These are phyloP conservation scores for Exophiala mesophila DNA, from an alignment of 2,329 filamentous ascomycete species.

Conservation along the genomic window DNA sequence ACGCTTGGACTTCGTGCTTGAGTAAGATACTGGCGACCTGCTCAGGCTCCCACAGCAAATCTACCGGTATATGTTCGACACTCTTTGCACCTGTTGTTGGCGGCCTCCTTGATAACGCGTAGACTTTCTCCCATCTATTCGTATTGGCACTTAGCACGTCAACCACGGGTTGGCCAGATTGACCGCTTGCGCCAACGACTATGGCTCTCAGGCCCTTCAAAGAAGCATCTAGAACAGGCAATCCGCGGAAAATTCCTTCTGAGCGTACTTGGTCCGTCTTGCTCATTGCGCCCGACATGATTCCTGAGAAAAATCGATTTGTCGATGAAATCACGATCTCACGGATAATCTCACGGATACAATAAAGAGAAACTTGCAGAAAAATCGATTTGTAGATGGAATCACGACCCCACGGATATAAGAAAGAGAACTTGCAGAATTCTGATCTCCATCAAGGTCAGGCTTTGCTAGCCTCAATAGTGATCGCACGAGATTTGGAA, in stretches of 20 bases:
- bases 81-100: constrained; percentile 27
- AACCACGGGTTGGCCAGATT: constrained; percentile 9
- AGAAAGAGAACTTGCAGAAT: too few relatives aligned
- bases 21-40: constrained; percentile 5
- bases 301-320: too few relatives aligned
- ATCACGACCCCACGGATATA: too few relatives aligned
- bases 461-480: too few relatives aligned
- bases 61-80: constrained; percentile 10
- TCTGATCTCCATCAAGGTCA: too few relatives aligned
- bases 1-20: constrained; percentile 16
- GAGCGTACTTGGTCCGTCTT: too few relatives aligned
- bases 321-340: too few relatives aligned
- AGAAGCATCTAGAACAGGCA: constrained; percentile 9
- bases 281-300: too few relatives aligned
- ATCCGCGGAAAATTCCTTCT: constrained; percentile 15
- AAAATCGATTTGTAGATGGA: too few relatives aligned
- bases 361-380: too few relatives aligned
- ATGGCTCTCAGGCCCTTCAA: constrained; percentile 9
- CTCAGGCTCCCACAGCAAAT: constrained; percentile 10
- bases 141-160: constrained; percentile 12
- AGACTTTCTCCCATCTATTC: constrained; percentile 49
- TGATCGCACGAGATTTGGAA: too few relatives aligned
- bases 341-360: too few relatives aligned
- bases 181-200: constrained; percentile 10
- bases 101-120: constrained; percentile 44